phyloP scores from a whole-genome alignment of 2,329 filamentous ascomycete genomes.

The Corynespora cassiicola region DNA sequence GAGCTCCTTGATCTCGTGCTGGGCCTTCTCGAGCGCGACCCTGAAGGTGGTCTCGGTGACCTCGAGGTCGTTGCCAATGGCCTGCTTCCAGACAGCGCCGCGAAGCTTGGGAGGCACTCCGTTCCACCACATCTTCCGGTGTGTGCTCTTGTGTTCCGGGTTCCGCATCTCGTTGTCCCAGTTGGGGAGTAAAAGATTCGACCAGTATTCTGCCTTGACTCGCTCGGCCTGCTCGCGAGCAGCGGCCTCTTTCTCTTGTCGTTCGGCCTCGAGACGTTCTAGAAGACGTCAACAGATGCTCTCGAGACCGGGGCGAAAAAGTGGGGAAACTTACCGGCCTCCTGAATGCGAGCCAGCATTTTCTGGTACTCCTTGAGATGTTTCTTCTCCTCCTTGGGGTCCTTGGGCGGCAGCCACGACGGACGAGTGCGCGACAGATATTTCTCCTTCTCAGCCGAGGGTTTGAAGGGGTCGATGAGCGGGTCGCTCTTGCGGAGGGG shows the following conservation, averaged over 20 bases:
- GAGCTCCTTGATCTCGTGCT: conserved; percentile 63
- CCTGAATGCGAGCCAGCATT: conserved; percentile 74
- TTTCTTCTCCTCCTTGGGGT: conserved; percentile 87
- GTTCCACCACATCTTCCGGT: conserved; percentile 80
- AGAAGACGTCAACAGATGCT: conserved; percentile 16
- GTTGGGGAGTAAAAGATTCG: conserved; percentile 76
- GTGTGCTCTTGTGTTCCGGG: conserved; percentile 30
- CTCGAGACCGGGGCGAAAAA: background rate
- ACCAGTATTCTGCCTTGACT: conserved; percentile 69
- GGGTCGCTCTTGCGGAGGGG: conserved; percentile 76
- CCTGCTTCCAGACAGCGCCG: conserved; percentile 72
- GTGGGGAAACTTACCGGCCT: conserved; percentile 55
- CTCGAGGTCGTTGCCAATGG: conserved; percentile 76
- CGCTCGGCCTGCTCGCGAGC: conserved; percentile 59
- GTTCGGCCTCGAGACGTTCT: conserved; percentile 41
- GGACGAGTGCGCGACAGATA: conserved; percentile 78
- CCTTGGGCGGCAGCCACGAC: conserved; percentile 85
- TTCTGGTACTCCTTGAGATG: conserved; percentile 86
- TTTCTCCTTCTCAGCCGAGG: conserved; percentile 86
- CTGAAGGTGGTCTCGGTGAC: conserved; percentile 72
- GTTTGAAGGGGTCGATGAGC: conserved; percentile 83
- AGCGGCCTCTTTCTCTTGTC: conserved; percentile 57
- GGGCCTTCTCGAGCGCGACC: conserved; percentile 72
- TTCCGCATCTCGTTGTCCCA: conserved; percentile 72
- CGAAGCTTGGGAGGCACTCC: conserved; percentile 75